Percentiles rank a stretch among this genome's conserved stretches.
phyloP scores from a whole-genome alignment of 2,329 filamentous ascomycete genomes.

The Colletotrichum siamense region DNA sequence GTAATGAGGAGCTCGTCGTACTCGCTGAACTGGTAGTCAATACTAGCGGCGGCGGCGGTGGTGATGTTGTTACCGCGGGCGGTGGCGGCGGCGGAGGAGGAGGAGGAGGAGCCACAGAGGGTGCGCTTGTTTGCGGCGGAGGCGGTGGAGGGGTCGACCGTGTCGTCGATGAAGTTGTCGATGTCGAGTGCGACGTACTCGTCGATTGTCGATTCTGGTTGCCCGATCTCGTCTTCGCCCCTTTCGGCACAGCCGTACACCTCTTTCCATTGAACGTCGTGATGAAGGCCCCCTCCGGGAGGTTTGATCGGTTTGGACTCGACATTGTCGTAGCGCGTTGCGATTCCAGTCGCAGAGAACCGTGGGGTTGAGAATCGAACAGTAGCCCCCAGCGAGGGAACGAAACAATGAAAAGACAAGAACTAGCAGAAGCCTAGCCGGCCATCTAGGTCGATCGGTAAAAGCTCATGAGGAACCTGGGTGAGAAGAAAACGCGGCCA shows the following conservation, averaged over 20 bases:
- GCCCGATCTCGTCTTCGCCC: conserved; percentile 6
- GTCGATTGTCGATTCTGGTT: conserved; percentile 6
- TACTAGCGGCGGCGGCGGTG: conserved; percentile 5
- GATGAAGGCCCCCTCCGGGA: conserved; percentile 52
- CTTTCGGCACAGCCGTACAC: conserved; percentile 59
- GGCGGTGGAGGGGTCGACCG: neutral
- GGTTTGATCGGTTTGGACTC: conserved; percentile 34
- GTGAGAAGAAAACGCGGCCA: neutral
- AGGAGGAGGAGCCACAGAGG: neutral
- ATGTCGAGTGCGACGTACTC: conserved; percentile 6
- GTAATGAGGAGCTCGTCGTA: conserved; percentile 38
- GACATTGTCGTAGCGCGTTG: conserved; percentile 45
- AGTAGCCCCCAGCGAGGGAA: neutral
- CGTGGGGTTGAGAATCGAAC: conserved; percentile 24
- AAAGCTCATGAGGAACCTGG: conserved; percentile 9
- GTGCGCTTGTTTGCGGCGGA: conserved; percentile 4
- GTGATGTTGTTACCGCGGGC: neutral
- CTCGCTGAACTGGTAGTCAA: conserved; percentile 33
- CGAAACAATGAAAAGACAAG: conserved; percentile 30
- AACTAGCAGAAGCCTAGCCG: conserved; percentile 21
- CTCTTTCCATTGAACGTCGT: conserved; percentile 55
- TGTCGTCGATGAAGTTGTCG: neutral
- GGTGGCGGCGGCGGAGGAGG: neutral
- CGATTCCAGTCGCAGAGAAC: conserved; percentile 51
- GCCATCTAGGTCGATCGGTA: conserved; percentile 20